These are phyloP conservation scores for Trametes versicolor DNA, from an alignment of 1,284 basidiomycete genomes.

Conservation along the genomic window DNA sequence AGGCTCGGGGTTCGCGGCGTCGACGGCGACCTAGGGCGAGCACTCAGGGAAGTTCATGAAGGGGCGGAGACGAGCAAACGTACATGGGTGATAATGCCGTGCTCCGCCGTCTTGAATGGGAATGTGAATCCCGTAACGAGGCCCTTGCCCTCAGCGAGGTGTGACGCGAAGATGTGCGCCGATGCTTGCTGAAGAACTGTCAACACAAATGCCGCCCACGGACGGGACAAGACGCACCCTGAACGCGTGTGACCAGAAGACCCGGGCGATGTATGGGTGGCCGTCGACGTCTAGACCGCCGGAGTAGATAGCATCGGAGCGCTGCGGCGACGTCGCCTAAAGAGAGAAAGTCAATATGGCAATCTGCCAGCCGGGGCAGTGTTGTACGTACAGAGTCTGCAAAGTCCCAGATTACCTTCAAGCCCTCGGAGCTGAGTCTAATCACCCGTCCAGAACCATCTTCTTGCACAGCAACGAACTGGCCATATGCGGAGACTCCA, in stretches of 20 bases:
- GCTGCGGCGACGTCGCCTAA: slow-evolving; percentile 51
- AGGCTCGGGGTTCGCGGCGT: slow-evolving; percentile 56
- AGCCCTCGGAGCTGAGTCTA: slow-evolving; percentile 53
- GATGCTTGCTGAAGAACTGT: slow-evolving; percentile 51
- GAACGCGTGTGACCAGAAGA: slow-evolving; percentile 76
- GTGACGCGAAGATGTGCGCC: slow-evolving; percentile 68
- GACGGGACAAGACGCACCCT: slow-evolving; percentile 53
- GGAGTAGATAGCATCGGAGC: slow-evolving; percentile 62
- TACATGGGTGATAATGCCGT: slow-evolving; percentile 82
- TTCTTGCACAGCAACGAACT: slow-evolving; percentile 61
- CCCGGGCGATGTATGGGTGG: slow-evolving; percentile 69
- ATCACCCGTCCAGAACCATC: slow-evolving; percentile 69
- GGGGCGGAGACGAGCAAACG: slow-evolving; percentile 36
- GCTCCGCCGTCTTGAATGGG: slow-evolving; percentile 73
- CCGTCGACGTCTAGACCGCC: slow-evolving; percentile 70
- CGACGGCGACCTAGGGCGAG: slow-evolving; percentile 62
- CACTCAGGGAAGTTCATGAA: slow-evolving; percentile 25
- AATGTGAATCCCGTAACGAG: slow-evolving; percentile 72
- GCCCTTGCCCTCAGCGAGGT: slow-evolving; percentile 63
- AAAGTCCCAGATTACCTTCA: slow-evolving; percentile 67
- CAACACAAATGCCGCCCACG: background rate
- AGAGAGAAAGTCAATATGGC: slow-evolving; percentile 20
- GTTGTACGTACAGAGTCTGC: slow-evolving; percentile 58
- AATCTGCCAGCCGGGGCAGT: slow-evolving; percentile 15
- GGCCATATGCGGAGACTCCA: slow-evolving; percentile 56